Base-by-base conservation (phyloP, 176 grass and related monocot genomes). In the Carex parvula region DNA sequence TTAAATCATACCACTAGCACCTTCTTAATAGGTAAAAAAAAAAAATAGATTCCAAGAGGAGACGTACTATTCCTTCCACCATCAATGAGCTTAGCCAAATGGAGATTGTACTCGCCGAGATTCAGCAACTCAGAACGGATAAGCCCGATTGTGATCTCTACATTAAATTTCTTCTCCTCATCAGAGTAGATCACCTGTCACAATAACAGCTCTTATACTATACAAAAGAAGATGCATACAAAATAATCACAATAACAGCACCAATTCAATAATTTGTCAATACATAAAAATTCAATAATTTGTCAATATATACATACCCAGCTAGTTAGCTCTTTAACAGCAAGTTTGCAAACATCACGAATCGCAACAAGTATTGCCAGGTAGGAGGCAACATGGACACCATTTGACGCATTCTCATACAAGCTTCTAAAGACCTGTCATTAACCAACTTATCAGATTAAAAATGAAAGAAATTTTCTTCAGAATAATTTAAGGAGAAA, bases 41-140 rank as follows among this genome's bases (percentile, higher is more conserved):
- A 5, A 39, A 39, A 39, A 33, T 33, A 33, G 32, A 39, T 39
- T 39, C 37, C 37, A 39, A 54, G 71, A 86, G 84, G 58, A 70
- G 46, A 91, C 95, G 0, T 98, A 98, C 95, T 98, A 76, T 94
- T 89, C 84, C 91, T 91, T 91, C 95, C 95, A 56, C 82, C 89
- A 83, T 94, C 95, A 90, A 98, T 90, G 62, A 98, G 85, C 84
- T 98, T 98, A 80, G 92, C 89, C 83, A 98, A 75, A 91, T 98
- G 91, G 87, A 89, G 83, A 81, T 93, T 89, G 65, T 94, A 98
- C 66, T 94, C 95, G 42, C 85, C 95, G 55, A 98, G 88, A 84
- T 98, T 91, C 77, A 98, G 84, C 80, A 98, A 88, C 80, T 90
- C 95, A 60, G 88, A 98, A 88, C 80, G 88, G 90, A 98, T 94